These are phyloP conservation scores for Raphanus sativus DNA, from an alignment of 345 rosid species.

Conservation along the genomic window DNA sequence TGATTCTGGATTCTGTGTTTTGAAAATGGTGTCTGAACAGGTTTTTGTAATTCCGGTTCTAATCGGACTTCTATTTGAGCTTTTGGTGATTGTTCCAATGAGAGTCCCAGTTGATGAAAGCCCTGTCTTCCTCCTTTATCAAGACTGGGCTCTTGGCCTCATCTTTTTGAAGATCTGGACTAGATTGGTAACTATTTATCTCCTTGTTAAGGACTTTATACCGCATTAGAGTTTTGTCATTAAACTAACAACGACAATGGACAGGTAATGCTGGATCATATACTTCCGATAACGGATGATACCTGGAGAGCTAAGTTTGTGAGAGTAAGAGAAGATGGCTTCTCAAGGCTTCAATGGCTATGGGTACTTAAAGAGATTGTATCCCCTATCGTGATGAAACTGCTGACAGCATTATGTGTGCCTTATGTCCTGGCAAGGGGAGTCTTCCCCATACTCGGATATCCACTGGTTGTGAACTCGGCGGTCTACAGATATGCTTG, in stretches of 20 bases:
- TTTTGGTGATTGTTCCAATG: slow-evolving; percentile 96
- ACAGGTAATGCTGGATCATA: slow-evolving; percentile 60
- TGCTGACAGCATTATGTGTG: slow-evolving; percentile 87
- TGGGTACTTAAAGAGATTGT: slow-evolving; percentile 95
- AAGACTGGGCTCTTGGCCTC: slow-evolving; percentile 52
- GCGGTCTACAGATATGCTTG: slow-evolving; percentile 95
- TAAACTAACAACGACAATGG: background rate
- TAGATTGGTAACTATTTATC: slow-evolving; percentile 47
- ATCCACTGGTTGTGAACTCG: slow-evolving; percentile 87
- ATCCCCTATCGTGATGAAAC: slow-evolving; percentile 88
- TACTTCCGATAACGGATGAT: slow-evolving; percentile 59
- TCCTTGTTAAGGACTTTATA: no score
- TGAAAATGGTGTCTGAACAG: slow-evolving; percentile 38
- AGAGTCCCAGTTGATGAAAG: slow-evolving; percentile 98
- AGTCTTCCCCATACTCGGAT: slow-evolving; percentile 86
- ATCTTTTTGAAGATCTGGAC: slow-evolving; percentile 99
- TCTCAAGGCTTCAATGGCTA: slow-evolving; percentile 86
- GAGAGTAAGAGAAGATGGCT: slow-evolving; percentile 90
- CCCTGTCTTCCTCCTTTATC: slow-evolving; percentile 78
- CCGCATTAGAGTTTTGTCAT: background rate
- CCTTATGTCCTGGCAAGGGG: slow-evolving; percentile 94
- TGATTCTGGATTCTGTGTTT: no score
- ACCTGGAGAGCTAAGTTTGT: slow-evolving; percentile 88
- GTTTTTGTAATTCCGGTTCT: slow-evolving; percentile 89
- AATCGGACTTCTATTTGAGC: slow-evolving; percentile 94